Evolutionary conservation across 192 early-diverging fungal genomes (phyloP).

Genomic region (Spizellomyces punctatus): DNA sequence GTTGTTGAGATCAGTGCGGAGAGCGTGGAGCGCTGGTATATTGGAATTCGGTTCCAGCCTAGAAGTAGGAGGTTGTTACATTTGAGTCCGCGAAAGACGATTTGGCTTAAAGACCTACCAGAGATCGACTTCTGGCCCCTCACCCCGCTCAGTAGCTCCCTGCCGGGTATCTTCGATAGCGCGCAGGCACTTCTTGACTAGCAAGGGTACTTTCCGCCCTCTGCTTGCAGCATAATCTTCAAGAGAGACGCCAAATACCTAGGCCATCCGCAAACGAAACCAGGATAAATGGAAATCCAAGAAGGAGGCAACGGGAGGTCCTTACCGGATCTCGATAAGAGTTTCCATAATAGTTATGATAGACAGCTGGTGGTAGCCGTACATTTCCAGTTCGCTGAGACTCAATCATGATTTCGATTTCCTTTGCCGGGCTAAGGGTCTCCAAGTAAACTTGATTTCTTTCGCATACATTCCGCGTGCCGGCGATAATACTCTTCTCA

Average conservation of each 20-base stretch:
- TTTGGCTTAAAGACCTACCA: slow-evolving; percentile 28
- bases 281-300: neutral
- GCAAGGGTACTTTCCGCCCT: slow-evolving; percentile 26
- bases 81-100: neutral
- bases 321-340: neutral
- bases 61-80: neutral
- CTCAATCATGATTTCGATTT: slow-evolving; percentile 47
- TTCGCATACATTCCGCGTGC: slow-evolving; percentile 20
- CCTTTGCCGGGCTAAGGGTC: slow-evolving; percentile 37
- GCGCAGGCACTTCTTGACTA: slow-evolving; percentile 34
- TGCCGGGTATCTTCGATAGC: neutral
- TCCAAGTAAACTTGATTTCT: slow-evolving; percentile 41
- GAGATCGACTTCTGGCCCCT: slow-evolving; percentile 26
- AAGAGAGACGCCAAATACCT: slow-evolving; percentile 43
- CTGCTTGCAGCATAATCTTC: slow-evolving; percentile 29
- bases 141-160: neutral
- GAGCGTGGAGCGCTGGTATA: slow-evolving; percentile 21
- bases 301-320: neutral
- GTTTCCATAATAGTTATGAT: slow-evolving; percentile 18
- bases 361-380: slow-evolving; percentile 35
- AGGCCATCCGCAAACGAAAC: neutral
- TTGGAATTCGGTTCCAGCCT: slow-evolving; percentile 39
- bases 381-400: slow-evolving; percentile 42
- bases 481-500: slow-evolving; percentile 30
- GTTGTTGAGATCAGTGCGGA: slow-evolving; percentile 34